Conservation (phyloP, 768 basidiomycete species). For the Grammothele lineata region DNA sequence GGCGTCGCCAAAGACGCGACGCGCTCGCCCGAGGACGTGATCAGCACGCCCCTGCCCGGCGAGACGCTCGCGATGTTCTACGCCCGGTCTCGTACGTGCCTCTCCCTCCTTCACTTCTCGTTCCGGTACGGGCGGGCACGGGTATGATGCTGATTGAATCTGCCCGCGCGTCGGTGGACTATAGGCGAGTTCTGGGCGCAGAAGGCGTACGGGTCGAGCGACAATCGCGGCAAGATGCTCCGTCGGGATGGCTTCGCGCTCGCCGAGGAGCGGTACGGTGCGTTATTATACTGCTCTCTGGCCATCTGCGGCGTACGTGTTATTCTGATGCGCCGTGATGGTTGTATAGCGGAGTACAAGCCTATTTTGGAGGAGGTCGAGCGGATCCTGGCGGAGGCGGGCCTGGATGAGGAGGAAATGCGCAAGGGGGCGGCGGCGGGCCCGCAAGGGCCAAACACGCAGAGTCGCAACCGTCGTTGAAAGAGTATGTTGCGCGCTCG, state of each 20-base stretch:
- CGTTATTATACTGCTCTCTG: slow-evolving; percentile 19
- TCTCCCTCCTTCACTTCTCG: neutral
- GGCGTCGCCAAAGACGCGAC: slow-evolving; percentile 57
- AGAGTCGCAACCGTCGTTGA: slow-evolving; percentile 50
- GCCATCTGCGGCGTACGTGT: neutral
- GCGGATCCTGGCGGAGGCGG: slow-evolving; percentile 78
- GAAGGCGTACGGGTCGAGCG: slow-evolving; percentile 55
- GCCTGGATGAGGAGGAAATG: slow-evolving; percentile 82
- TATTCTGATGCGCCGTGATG: too few species aligned
- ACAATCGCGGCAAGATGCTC: slow-evolving; percentile 72
- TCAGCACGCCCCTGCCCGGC: slow-evolving; percentile 79
- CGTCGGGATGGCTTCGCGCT: slow-evolving; percentile 74
- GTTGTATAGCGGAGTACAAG: slow-evolving; percentile 61
- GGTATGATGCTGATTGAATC: neutral
- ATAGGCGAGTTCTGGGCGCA: slow-evolving; percentile 78
- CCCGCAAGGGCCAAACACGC: slow-evolving; percentile 29
- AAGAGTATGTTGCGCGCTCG: too few species aligned
- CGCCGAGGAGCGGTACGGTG: slow-evolving; percentile 71
- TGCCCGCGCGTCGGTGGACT: neutral
- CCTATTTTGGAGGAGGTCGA: slow-evolving; percentile 81
- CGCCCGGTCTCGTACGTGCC: slow-evolving; percentile 63
- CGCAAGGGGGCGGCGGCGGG: slow-evolving; percentile 46
- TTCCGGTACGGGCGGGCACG: too few species aligned
- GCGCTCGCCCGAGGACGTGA: slow-evolving; percentile 62
- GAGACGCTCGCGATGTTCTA: slow-evolving; percentile 85